These are phyloP conservation scores for Xerocomellus amylosporus DNA, from an alignment of 768 basidiomycete genomes.

Conservation along the genomic window DNA sequence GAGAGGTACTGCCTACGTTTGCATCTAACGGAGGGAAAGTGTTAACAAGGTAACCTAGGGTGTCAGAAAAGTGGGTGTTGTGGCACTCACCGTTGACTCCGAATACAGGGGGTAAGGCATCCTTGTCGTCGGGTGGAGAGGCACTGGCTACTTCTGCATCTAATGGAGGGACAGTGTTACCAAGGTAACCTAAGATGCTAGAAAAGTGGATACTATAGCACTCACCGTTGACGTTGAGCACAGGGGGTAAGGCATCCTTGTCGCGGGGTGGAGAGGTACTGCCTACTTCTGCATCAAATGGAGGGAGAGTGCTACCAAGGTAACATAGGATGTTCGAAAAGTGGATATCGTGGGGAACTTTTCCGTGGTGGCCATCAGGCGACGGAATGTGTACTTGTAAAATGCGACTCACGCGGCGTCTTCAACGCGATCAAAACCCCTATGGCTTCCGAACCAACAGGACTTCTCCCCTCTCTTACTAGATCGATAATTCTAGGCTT, in stretches of 20 bases:
- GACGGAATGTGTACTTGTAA: background rate
- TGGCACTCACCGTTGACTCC: too few relatives aligned
- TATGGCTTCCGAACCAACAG: conserved; percentile 5
- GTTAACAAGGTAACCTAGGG: conserved; percentile 1
- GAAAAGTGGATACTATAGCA: too few relatives aligned
- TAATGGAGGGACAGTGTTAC: too few relatives aligned
- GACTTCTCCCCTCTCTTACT: background rate
- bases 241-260: too few relatives aligned
- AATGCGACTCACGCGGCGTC: background rate
- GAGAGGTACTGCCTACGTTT: background rate
- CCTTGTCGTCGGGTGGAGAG: too few relatives aligned
- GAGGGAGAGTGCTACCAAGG: conserved; percentile 2
- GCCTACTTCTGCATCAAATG: conserved; percentile 1
- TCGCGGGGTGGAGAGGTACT: background rate
- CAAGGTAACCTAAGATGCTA: too few relatives aligned
- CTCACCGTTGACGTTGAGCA: too few relatives aligned
- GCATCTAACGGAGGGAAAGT: conserved; percentile 2
- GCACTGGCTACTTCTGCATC: too few relatives aligned
- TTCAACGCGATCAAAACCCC: conserved; percentile 3
- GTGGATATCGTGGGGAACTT: background rate
- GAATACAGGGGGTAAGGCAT: too few relatives aligned
- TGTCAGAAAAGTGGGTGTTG: background rate
- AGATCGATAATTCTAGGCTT: background rate
- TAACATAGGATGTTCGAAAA: conserved; percentile 4
- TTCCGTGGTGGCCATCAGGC: background rate